Base-by-base conservation (phyloP, 768 basidiomycete genomes). In the Imleria badia region DNA sequence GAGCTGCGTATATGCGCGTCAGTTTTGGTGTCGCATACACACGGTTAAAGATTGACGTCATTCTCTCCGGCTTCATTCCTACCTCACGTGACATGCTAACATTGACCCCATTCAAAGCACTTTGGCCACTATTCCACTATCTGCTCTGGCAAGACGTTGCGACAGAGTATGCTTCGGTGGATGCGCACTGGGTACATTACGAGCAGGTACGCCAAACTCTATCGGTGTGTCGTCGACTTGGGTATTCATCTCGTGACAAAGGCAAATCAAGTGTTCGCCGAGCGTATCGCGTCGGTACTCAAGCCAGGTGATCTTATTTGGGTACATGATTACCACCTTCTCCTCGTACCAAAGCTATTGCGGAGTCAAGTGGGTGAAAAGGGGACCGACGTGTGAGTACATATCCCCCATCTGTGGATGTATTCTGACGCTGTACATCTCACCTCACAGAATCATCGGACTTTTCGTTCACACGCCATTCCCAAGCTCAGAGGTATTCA, bases 71-170 rank as follows among this genome's bases (percentile, higher is more conserved):
- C 53, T 5, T 35, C 6, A 26, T 47, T 48, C 15, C 8, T 26
- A 2, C 26, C 17, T 33, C 41, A 58, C 34, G 34, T 49, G 52
- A 54, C 19, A 47, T 51, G 2, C 56, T 61, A 35, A 59, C 52
- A 46, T 19, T 50, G 43, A 38, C 46, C n/a, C 46, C 40, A 19
- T 47, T 47, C 22, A 0, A 64, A 96, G 94, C 87, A 36, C 84
- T 99, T 41, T 99, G 96, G 95, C 96, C 96, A 1, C 76, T 98
- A 39, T 97, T 98, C 82, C 97, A 98, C 75, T 98, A 98, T 70
- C 84, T 98, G 52, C 86, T 98, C 51, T 97, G 95, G 90, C 94
- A 96, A 70, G 97, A 98, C 68, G 92, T 94, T 55, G 89, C 90
- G 10, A 87, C 87, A 26, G 91, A 94, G 64, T 89, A 91, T 61